Conservation (phyloP, 495 filamentous ascomycete genomes). For the Penicillium manginii region DNA sequence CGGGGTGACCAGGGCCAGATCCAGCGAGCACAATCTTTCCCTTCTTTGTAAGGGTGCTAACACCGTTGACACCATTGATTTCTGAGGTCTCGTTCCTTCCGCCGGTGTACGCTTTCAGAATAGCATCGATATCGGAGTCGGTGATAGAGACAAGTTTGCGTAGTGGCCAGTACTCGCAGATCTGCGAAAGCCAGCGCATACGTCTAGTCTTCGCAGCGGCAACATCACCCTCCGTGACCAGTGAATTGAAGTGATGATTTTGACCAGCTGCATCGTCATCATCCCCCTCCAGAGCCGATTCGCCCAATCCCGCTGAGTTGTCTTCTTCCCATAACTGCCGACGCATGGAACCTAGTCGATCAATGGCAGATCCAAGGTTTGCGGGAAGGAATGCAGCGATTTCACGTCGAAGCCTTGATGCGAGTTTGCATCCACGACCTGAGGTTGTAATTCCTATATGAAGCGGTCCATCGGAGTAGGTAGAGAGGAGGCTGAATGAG, state of each 20-base stretch:
- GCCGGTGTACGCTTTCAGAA: slow-evolving; percentile 68
- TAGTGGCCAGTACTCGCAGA: slow-evolving; percentile 98
- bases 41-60: slow-evolving; percentile 27
- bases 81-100: slow-evolving; percentile 28
- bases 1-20: slow-evolving; percentile 90
- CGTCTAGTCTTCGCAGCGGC: slow-evolving; percentile 78
- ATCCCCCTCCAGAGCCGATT: slow-evolving; percentile 55
- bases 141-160: slow-evolving; percentile 75
- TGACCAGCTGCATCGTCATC: slow-evolving; percentile 87
- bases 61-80: slow-evolving; percentile 22
- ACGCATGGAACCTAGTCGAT: slow-evolving; percentile 75
- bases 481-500: slow-evolving; percentile 86
- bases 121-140: slow-evolving; percentile 74
- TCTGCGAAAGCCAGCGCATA: slow-evolving; percentile 91
- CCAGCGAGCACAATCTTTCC: slow-evolving; percentile 88
- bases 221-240: slow-evolving; percentile 72
- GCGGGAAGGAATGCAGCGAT: slow-evolving; percentile 77
- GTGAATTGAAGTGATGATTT: slow-evolving; percentile 79
- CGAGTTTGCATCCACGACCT: slow-evolving; percentile 91
- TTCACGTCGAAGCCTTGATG: slow-evolving; percentile 86
- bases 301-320: slow-evolving; percentile 55
- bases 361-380: slow-evolving; percentile 82
- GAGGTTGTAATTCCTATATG: slow-evolving; percentile 97
- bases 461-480: slow-evolving; percentile 85
- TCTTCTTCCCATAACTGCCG: slow-evolving; percentile 81